Percentiles rank a stretch among this genome's conserved stretches.
phyloP scores from a whole-genome alignment of 441 rosid genomes.

The Populus hybrid region DNA sequence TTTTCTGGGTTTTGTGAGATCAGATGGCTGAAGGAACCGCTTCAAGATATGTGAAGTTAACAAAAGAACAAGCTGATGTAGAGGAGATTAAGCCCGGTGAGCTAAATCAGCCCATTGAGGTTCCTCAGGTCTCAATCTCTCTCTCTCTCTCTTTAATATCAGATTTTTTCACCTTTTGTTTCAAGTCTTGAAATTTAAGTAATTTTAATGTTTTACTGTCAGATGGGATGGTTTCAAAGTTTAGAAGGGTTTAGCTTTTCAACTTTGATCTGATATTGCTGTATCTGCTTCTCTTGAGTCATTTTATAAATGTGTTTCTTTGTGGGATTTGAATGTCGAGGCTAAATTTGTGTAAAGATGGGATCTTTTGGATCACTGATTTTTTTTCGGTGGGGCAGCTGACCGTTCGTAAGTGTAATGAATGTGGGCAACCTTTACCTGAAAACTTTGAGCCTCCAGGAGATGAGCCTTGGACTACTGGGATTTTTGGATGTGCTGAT shows the following conservation, averaged over 20 bases:
- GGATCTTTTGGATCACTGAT: not conserved
- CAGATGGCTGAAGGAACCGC: constrained; percentile 59
- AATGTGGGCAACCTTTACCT: constrained; percentile 84
- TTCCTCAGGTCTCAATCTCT: constrained; percentile 60
- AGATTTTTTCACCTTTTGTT: not conserved
- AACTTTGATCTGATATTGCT: not conserved
- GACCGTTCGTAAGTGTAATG: constrained; percentile 60
- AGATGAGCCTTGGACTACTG: constrained; percentile 96
- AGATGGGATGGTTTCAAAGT: not conserved
- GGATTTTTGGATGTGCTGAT: constrained; percentile 73
- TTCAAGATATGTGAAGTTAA: constrained; percentile 70
- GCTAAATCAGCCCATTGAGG: constrained; percentile 86
- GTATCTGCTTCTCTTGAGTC: not conserved
- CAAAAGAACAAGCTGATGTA: constrained; percentile 54
- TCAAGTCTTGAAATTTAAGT: not conserved
- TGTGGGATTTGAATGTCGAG: not conserved
- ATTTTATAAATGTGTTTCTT: not conserved
- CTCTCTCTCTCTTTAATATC: not conserved
- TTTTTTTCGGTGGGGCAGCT: constrained; percentile 37
- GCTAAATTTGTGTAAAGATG: not conserved
- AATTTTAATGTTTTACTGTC: not conserved
- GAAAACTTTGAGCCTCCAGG: constrained; percentile 79
- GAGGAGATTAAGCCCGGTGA: constrained; percentile 90
- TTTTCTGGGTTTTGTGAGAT: constrained; percentile 16
- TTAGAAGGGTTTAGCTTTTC: not conserved